Conservation (phyloP, 768 basidiomycete genomes). For the Gloeopeniophorella convolvens region DNA sequence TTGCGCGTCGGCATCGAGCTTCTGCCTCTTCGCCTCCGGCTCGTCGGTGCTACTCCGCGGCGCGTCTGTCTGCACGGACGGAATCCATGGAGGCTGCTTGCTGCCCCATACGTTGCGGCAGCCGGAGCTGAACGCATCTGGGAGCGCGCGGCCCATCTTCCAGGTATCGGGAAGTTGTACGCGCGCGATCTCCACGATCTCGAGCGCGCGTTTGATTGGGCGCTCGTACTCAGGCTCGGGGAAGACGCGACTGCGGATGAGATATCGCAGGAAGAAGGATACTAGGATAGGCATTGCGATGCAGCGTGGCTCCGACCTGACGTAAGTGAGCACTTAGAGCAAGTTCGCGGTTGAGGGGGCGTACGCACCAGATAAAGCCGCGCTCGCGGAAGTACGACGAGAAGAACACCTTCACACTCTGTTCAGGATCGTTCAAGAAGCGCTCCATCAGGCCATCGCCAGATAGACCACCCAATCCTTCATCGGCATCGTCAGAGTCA, state of each 20-base stretch:
- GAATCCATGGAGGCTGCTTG: conserved; percentile 13
- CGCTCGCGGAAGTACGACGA: conserved; percentile 62
- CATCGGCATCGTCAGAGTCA: conserved; percentile 32
- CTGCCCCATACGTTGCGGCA: conserved; percentile 46
- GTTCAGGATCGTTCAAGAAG: conserved; percentile 62
- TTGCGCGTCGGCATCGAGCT: conserved; percentile 16
- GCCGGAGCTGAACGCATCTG: conserved; percentile 45
- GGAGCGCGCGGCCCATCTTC: conserved; percentile 38
- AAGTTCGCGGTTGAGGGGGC: not conserved
- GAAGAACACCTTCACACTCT: conserved; percentile 54
- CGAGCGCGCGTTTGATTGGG: conserved; percentile 40
- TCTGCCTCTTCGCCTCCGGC: conserved; percentile 24
- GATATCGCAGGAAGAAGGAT: conserved; percentile 52
- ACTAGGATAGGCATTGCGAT: conserved; percentile 46
- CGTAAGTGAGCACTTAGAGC: conserved; percentile 2
- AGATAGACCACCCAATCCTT: conserved; percentile 14
- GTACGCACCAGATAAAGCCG: conserved; percentile 66
- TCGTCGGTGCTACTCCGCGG: conserved; percentile 14
- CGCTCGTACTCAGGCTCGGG: conserved; percentile 41
- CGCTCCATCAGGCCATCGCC: conserved; percentile 29
- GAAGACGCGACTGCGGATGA: conserved; percentile 51
- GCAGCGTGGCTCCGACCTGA: conserved; percentile 45
- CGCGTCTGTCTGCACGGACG: not conserved
- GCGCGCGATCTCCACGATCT: conserved; percentile 36
- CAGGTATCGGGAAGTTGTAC: conserved; percentile 48